Evolutionary conservation across 139 green algal genomes (phyloP).

Genomic region (Tetradesmus lagerheimii): DNA sequence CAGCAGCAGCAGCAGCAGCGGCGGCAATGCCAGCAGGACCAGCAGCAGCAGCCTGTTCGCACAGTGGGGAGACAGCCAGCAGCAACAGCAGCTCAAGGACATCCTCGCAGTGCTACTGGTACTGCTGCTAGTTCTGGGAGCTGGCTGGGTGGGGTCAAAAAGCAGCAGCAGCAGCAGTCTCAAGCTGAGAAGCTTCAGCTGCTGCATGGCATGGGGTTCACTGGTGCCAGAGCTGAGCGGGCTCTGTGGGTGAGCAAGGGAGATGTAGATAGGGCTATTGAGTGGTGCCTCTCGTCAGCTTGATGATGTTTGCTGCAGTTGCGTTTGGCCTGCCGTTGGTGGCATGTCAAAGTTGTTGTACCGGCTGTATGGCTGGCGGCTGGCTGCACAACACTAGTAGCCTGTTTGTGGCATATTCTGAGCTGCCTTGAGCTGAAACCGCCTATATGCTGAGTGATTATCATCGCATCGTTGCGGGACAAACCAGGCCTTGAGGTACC

Average conservation of each 20-base stretch:
- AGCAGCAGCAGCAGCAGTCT: conserved; percentile 28
- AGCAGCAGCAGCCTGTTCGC: conserved; percentile 4
- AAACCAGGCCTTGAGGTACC: too few relatives aligned
- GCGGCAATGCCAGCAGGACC: background rate
- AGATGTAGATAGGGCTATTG: conserved; percentile 58
- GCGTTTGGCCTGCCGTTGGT: too few relatives aligned
- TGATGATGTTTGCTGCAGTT: too few relatives aligned
- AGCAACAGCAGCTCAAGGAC: background rate
- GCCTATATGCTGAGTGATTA: too few relatives aligned
- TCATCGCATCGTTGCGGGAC: too few relatives aligned
- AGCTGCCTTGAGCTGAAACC: too few relatives aligned
- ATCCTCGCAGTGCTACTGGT: background rate
- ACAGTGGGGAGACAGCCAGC: too few relatives aligned
- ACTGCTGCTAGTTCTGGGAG: background rate
- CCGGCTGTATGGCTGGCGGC: too few relatives aligned
- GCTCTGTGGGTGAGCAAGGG: conserved; percentile 57
- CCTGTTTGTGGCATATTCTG: background rate
- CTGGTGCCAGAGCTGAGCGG: conserved; percentile 39
- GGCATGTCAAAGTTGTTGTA: too few relatives aligned
- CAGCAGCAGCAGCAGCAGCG: conserved; percentile 21
- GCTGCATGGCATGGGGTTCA: conserved; percentile 64
- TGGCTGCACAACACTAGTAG: too few relatives aligned
- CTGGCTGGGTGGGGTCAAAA: background rate
- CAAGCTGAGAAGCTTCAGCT: background rate
- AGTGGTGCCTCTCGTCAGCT: conserved; percentile 46